Evolutionary conservation across 306 rosid species (phyloP).

Genomic region (Purshia tridentata): DNA sequence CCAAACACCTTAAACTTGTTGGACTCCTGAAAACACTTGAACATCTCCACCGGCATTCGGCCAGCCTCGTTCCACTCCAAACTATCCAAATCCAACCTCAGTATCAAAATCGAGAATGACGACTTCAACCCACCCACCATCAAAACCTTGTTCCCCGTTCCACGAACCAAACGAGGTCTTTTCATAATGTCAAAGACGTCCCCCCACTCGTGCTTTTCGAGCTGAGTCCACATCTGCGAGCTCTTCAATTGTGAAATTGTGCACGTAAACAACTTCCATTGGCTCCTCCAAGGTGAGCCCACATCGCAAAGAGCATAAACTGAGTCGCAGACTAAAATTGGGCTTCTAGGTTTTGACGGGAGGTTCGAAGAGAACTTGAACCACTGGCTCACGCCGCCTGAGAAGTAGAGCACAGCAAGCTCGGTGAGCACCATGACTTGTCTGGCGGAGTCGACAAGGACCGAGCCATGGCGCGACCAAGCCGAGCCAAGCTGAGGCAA

Average conservation of each 20-base stretch:
- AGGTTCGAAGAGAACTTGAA: constrained; percentile 72
- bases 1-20: constrained; percentile 88
- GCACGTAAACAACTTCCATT: constrained; percentile 79
- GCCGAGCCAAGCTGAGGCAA: constrained; percentile 92
- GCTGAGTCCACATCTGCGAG: constrained; percentile 56
- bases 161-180: constrained; percentile 75
- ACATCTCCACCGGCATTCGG: constrained; percentile 81
- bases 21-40: constrained; percentile 66
- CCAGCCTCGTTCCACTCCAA: constrained; percentile 89
- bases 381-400: constrained; percentile 51
- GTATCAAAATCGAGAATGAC: constrained; percentile 66
- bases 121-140: constrained; percentile 88
- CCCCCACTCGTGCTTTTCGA: constrained; percentile 75
- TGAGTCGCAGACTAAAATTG: constrained; percentile 55
- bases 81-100: constrained; percentile 61
- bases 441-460: constrained; percentile 61
- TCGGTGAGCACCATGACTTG: constrained; percentile 84
- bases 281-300: constrained; percentile 90
- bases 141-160: constrained; percentile 49
- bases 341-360: constrained; percentile 88
- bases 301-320: constrained; percentile 81
- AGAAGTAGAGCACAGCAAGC: constrained; percentile 73
- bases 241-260: constrained; percentile 24
- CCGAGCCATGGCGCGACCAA: constrained; percentile 91
- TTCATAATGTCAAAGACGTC: constrained; percentile 80